Evolutionary conservation across 768 basidiomycete genomes (phyloP).

Genomic region (Panaeolus cyanescens): DNA sequence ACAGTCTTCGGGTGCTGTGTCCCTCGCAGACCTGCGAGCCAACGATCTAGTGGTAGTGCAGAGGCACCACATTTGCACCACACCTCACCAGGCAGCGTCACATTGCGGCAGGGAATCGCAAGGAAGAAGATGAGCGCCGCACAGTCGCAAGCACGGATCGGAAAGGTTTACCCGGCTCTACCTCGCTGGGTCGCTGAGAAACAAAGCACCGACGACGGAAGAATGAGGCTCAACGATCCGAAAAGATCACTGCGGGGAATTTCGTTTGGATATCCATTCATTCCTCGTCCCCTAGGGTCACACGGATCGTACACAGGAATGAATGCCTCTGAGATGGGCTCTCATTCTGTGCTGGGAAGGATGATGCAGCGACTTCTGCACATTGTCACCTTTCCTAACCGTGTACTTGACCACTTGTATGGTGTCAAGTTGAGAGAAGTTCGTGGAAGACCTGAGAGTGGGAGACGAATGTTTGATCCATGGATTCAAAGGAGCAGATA

Average conservation of each 20-base stretch:
- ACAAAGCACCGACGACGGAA: constrained; percentile 42
- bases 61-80: background rate
- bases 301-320: constrained; percentile 17
- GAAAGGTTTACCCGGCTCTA: constrained; percentile 33
- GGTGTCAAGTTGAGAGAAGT: constrained; percentile 45
- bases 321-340: constrained; percentile 9
- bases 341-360: constrained; percentile 14
- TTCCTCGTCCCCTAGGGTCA: constrained; percentile 46
- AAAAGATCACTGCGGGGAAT: constrained; percentile 47
- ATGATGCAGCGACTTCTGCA: constrained; percentile 11
- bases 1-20: constrained; percentile 29
- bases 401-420: constrained; percentile 44
- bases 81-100: constrained; percentile 6
- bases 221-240: constrained; percentile 44
- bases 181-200: constrained; percentile 47
- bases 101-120: constrained; percentile 14
- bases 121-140: constrained; percentile 19
- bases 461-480: constrained; percentile 54
- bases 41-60: background rate
- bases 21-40: constrained; percentile 14
- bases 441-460: constrained; percentile 44
- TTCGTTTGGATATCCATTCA: constrained; percentile 61
- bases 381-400: constrained; percentile 41
- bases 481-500: constrained; percentile 58
- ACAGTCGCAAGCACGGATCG: constrained; percentile 19